Evolutionary conservation across 306 rosid species (phyloP).

Genomic region (Inga leiocalycina): DNA sequence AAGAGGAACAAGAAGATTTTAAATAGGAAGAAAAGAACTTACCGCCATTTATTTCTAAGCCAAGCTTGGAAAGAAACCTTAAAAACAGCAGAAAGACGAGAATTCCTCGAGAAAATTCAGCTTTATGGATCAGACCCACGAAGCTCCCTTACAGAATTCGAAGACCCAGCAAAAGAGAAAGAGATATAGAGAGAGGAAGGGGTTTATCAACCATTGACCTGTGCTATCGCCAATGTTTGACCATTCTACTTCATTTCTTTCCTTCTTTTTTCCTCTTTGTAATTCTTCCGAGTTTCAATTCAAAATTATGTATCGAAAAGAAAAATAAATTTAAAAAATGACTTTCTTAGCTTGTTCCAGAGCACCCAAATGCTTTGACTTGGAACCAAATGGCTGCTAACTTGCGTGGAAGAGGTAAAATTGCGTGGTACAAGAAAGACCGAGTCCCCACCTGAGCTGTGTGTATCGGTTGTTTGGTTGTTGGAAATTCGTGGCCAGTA

Average conservation of each 20-base stretch:
- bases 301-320: neutral
- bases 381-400: neutral
- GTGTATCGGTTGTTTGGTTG: constrained; percentile 35
- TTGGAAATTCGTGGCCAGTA: constrained; percentile 36
- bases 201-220: constrained; percentile 81
- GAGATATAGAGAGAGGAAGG: constrained; percentile 26
- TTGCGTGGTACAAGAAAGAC: neutral
- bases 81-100: constrained; percentile 26
- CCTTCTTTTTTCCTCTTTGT: constrained; percentile 20
- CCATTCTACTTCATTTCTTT: constrained; percentile 45
- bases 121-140: constrained; percentile 35
- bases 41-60: constrained; percentile 69
- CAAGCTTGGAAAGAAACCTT: constrained; percentile 41
- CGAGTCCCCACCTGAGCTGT: constrained; percentile 32
- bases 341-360: neutral
- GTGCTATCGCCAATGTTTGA: constrained; percentile 80
- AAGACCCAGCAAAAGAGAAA: constrained; percentile 37
- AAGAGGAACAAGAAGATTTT: neutral
- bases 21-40: constrained; percentile 31
- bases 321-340: neutral
- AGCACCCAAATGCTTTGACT: neutral
- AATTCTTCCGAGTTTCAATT: constrained; percentile 26
- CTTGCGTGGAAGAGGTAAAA: constrained; percentile 6
- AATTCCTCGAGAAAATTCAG: constrained; percentile 30
- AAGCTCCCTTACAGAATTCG: constrained; percentile 42